These are phyloP conservation scores for Cyclocybe cylindracea DNA, from an alignment of 768 basidiomycete species.

Conservation along the genomic window DNA sequence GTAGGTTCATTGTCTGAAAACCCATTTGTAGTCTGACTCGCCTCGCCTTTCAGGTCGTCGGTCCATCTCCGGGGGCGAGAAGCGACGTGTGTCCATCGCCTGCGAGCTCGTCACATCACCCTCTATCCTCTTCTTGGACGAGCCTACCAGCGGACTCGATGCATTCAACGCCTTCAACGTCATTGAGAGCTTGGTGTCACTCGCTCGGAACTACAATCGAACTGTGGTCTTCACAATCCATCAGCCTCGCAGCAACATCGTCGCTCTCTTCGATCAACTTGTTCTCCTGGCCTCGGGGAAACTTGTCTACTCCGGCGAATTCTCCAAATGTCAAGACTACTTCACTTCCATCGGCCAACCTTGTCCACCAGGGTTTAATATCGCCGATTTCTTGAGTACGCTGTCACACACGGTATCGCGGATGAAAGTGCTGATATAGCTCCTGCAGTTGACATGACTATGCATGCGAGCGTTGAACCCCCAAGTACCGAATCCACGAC, in stretches of 20 bases:
- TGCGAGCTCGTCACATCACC: constrained; percentile 98
- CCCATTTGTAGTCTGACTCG: neutral
- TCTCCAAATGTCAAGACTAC: constrained; percentile 75
- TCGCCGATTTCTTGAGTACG: constrained; percentile 94
- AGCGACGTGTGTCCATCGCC: constrained; percentile 94
- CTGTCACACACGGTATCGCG: constrained; percentile 8
- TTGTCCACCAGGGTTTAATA: constrained; percentile 94
- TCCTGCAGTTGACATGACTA: constrained; percentile 67
- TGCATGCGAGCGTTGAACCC: constrained; percentile 52
- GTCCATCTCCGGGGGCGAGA: constrained; percentile 97
- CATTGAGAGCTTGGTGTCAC: constrained; percentile 81
- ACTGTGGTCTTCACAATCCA: constrained; percentile 98
- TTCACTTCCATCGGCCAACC: constrained; percentile 76
- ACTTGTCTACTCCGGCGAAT: constrained; percentile 82
- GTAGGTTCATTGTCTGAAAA: constrained; percentile 20
- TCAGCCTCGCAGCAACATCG: constrained; percentile 97
- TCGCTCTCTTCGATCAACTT: constrained; percentile 92
- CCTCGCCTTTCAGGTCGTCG: constrained; percentile 58
- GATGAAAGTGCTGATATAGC: neutral
- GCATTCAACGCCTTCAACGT: constrained; percentile 96
- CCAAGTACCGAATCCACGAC: constrained; percentile 27
- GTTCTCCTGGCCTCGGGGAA: constrained; percentile 84
- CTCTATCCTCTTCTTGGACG: constrained; percentile 94
- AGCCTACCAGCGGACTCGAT: constrained; percentile 96
- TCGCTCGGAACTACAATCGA: constrained; percentile 87